Base-by-base conservation (phyloP, 2,329 filamentous ascomycete genomes). In the Hypoxylon sp. region DNA sequence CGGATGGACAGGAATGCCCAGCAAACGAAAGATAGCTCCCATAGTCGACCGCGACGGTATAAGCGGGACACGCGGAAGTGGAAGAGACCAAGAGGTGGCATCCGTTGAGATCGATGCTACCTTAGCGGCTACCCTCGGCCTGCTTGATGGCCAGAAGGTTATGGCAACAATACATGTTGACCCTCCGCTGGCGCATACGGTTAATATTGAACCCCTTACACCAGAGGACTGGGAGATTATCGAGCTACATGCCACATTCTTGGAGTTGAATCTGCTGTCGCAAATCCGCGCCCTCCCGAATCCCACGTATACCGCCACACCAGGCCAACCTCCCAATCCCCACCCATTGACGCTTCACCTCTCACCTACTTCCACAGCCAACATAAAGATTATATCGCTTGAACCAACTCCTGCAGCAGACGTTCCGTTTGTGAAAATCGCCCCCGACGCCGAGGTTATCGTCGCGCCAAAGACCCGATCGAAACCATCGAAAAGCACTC, bases 151-250 rank as follows among this genome's bases (percentile, higher is more conserved):
- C 53, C 92, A 94, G 77, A 97, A 93, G 82, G 88, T 95, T 76
- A 85, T 84, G 71, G 83, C 83, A 50, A 85, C 82, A 36, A 85
- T 99, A 70, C 96, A 99, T 79, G 82, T 98, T 69, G 94, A 99
- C 77, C 95, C 95, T 52, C 94, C 94, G 1, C 82, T 96, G 70
- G 93, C 94, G 52, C 93, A 98, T 79, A 98, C 94, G 1, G 91
- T 99, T 79, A 94, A 98, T 77, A 98, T 99, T 74, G 97, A 99
- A 79, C 96, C 96, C 34, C 82, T 98, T 75, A 98, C 96, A 0
- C 90, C 95, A 1, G 93, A 97, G 64, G 96, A 99, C 78, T 99
- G 96, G 96, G 96, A 99, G 81, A 97, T 98, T 75, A 98, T 99
- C 74, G 96, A 99, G 80, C 84, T 99, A 1, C 96, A 99, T 82